Conservation (phyloP, 2,329 filamentous ascomycete species). For the Chrysoporthe deuterocubensis region DNA sequence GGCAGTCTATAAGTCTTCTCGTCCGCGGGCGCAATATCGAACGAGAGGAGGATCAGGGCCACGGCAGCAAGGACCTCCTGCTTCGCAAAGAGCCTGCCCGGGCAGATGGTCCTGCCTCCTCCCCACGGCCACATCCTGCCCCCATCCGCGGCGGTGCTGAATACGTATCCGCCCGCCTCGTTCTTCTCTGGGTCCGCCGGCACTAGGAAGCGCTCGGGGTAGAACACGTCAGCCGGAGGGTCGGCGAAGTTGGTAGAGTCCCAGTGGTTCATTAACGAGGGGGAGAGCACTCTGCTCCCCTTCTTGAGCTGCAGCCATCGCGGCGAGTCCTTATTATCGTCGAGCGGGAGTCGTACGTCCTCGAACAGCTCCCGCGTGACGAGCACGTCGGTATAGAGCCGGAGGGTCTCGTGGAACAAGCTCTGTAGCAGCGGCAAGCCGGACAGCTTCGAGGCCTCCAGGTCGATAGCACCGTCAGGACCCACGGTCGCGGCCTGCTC, state of each 20-base stretch:
- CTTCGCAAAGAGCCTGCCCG: constrained; percentile 4
- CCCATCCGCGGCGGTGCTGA: constrained; percentile 4
- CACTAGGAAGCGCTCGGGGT: constrained; percentile 5
- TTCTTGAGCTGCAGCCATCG: constrained; percentile 1
- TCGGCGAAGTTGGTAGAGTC: not conserved
- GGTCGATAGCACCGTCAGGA: not conserved
- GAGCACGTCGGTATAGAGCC: not conserved
- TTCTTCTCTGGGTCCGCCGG: not conserved
- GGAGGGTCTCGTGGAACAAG: constrained; percentile 10
- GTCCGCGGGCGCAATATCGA: not conserved
- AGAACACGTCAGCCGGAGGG: not conserved
- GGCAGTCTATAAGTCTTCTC: not conserved
- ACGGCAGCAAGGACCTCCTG: constrained; percentile 8
- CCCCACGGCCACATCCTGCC: constrained; percentile 9
- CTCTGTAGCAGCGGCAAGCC: constrained; percentile 10
- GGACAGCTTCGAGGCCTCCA: constrained; percentile 2
- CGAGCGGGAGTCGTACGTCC: constrained; percentile 9
- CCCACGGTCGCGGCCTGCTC: not conserved
- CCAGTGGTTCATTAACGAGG: constrained; percentile 11
- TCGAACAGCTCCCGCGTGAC: constrained; percentile 10
- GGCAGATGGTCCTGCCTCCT: constrained; percentile 9
- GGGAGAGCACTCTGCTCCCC: not conserved
- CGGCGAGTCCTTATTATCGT: not conserved
- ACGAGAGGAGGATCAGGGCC: not conserved
- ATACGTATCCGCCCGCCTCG: not conserved